A percentile compares a stretch with the other conserved stretches of the same genome.
phyloP scores from a whole-genome alignment of 169 alveolate genomes.

The Theileria luwenshuni region DNA sequence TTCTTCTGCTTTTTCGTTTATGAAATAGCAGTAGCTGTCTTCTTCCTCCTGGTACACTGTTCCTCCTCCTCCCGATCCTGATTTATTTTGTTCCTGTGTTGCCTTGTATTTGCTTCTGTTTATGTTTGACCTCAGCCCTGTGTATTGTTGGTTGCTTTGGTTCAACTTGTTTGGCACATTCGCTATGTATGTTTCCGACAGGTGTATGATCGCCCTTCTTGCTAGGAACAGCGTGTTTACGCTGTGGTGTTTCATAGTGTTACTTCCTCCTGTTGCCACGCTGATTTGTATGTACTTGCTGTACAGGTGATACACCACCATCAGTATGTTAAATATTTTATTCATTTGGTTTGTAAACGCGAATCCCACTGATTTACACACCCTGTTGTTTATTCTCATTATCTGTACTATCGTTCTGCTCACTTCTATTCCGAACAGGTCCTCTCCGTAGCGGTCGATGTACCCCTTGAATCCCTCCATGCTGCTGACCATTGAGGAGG shows the following conservation, averaged over 20 bases:
- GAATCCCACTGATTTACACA: slow-evolving; percentile 60
- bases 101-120: background rate
- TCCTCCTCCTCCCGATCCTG: background rate
- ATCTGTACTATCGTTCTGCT: slow-evolving; percentile 44
- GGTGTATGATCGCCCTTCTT: slow-evolving; percentile 74
- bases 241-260: slow-evolving; percentile 40
- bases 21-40: slow-evolving; percentile 62
- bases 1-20: slow-evolving; percentile 52
- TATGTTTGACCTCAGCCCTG: background rate
- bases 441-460: slow-evolving; percentile 29
- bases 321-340: slow-evolving; percentile 35
- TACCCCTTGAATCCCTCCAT: slow-evolving; percentile 27
- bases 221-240: slow-evolving; percentile 82
- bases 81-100: background rate
- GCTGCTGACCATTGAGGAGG: slow-evolving; percentile 14
- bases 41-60: background rate
- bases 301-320: slow-evolving; percentile 46
- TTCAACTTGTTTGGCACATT: slow-evolving; percentile 47
- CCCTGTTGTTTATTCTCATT: slow-evolving; percentile 62
- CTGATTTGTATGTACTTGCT: slow-evolving; percentile 49
- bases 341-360: slow-evolving; percentile 57
- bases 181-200: slow-evolving; percentile 72
- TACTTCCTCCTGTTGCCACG: slow-evolving; percentile 43
- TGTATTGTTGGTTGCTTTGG: background rate
- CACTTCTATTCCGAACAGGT: slow-evolving; percentile 29